A percentile compares a stretch with the other conserved stretches of the same genome.
phyloP scores from a whole-genome alignment of 768 basidiomycete species.

The Hericium erinaceus region DNA sequence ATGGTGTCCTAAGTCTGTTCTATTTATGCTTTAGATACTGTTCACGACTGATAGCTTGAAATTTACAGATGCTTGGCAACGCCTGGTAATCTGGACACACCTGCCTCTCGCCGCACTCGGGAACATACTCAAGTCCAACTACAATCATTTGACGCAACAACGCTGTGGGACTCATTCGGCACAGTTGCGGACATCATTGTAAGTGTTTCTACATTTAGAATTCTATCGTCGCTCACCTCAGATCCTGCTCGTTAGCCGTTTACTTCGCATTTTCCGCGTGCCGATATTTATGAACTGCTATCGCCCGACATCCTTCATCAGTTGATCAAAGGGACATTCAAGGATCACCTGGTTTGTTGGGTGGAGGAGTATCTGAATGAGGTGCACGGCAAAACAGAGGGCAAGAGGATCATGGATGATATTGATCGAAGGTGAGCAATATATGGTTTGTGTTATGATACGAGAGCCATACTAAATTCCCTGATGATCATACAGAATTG shows the following conservation, averaged over 20 bases:
- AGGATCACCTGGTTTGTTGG: conserved; percentile 26
- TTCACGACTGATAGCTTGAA: conserved; percentile 2
- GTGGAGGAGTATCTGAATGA: neutral
- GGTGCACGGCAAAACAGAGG: neutral
- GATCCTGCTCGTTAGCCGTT: too few species aligned
- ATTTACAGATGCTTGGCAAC: neutral
- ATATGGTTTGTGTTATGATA: too few species aligned
- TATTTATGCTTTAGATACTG: conserved; percentile 10
- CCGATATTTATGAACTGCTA: conserved; percentile 16
- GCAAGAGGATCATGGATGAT: neutral
- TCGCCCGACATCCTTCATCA: conserved; percentile 22
- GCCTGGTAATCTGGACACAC: neutral
- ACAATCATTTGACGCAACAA: too few species aligned
- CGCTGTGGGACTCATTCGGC: neutral
- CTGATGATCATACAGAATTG: too few species aligned
- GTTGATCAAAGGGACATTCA: conserved; percentile 24
- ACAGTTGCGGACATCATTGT: neutral
- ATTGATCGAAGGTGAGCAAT: neutral
- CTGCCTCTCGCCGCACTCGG: neutral
- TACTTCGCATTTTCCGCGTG: neutral
- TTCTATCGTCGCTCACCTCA: too few species aligned
- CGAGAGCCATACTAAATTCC: too few species aligned
- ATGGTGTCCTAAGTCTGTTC: conserved; percentile 13
- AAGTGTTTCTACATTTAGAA: too few species aligned
- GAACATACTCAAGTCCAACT: neutral